Conservation (phyloP, 805 yeast species). For the Lipomyces oligophaga region DNA sequence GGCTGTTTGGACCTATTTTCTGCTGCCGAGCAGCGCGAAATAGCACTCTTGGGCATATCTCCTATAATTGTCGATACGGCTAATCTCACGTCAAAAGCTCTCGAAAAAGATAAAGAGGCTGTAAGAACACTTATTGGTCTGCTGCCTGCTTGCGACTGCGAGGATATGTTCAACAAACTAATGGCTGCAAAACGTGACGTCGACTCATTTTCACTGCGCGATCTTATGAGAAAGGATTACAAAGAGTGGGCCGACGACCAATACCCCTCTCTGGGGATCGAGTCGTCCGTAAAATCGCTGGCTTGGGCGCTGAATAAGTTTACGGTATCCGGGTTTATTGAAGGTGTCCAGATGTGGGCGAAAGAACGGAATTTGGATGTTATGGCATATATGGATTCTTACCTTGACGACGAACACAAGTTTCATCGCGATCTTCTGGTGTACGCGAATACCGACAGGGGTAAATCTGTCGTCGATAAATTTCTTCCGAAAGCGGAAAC, state of each 20-base stretch:
- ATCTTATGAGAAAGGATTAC: conserved; percentile 77
- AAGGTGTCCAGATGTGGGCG: conserved; percentile 34
- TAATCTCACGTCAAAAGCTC: conserved; percentile 52
- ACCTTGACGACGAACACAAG: conserved; percentile 32
- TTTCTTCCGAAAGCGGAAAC: conserved; percentile 26
- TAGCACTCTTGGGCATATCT: conserved; percentile 47
- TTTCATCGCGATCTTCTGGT: conserved; percentile 48
- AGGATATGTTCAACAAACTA: conserved; percentile 36
- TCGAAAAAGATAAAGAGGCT: conserved; percentile 52
- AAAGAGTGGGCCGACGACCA: conserved; percentile 55
- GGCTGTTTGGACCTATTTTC: conserved; percentile 23
- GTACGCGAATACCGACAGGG: conserved; percentile 24
- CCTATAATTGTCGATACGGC: conserved; percentile 77
- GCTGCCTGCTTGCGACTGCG: background rate
- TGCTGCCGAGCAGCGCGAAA: conserved; percentile 24
- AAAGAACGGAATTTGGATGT: conserved; percentile 40
- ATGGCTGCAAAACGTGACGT: conserved; percentile 58
- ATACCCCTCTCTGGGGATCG: conserved; percentile 57
- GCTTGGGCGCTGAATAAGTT: conserved; percentile 46
- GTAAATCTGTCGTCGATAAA: conserved; percentile 26
- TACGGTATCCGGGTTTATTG: conserved; percentile 30
- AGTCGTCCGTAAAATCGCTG: conserved; percentile 65
- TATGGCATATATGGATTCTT: conserved; percentile 50
- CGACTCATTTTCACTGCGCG: conserved; percentile 53
- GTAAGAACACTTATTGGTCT: conserved; percentile 38